phyloP scores from a whole-genome alignment of 257 asterid species.

The Parsonsia alboflavescens region DNA sequence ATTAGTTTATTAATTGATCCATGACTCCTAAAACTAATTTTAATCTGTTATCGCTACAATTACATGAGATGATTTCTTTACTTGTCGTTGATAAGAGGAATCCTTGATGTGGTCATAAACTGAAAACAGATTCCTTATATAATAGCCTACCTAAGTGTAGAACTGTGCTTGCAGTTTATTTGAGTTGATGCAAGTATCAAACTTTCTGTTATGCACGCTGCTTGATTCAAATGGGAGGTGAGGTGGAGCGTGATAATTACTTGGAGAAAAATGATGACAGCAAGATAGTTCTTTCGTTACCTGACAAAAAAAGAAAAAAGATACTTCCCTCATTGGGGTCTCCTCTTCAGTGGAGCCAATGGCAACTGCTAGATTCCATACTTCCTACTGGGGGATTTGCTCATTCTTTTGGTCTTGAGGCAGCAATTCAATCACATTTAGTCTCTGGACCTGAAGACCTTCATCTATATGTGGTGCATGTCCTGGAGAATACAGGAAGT shows the following conservation, averaged over 20 bases:
- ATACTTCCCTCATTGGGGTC: slow-evolving; percentile 22
- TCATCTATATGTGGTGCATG: slow-evolving; percentile 37
- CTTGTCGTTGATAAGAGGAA: neutral
- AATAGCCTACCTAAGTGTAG: too few relatives aligned
- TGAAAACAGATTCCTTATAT: neutral
- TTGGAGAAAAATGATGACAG: slow-evolving; percentile 17
- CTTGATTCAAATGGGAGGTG: slow-evolving; percentile 11
- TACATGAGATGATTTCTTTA: neutral
- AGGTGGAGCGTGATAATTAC: slow-evolving; percentile 1
- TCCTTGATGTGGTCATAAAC: neutral
- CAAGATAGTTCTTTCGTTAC: slow-evolving; percentile 1
- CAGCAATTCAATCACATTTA: slow-evolving; percentile 66
- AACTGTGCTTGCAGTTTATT: neutral
- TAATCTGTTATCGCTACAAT: neutral
- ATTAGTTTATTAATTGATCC: neutral
- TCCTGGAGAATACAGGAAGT: slow-evolving; percentile 79
- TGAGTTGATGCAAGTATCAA: neutral
- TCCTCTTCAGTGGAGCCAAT: slow-evolving; percentile 67
- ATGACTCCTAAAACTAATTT: neutral
- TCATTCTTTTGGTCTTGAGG: slow-evolving; percentile 92
- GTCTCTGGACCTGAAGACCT: slow-evolving; percentile 57
- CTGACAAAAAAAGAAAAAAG: neutral
- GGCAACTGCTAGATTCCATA: slow-evolving; percentile 87
- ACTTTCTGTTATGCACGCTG: neutral
- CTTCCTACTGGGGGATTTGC: slow-evolving; percentile 99